phyloP scores from a whole-genome alignment of 768 basidiomycete species.

The Kwoniella newhampshirensis region DNA sequence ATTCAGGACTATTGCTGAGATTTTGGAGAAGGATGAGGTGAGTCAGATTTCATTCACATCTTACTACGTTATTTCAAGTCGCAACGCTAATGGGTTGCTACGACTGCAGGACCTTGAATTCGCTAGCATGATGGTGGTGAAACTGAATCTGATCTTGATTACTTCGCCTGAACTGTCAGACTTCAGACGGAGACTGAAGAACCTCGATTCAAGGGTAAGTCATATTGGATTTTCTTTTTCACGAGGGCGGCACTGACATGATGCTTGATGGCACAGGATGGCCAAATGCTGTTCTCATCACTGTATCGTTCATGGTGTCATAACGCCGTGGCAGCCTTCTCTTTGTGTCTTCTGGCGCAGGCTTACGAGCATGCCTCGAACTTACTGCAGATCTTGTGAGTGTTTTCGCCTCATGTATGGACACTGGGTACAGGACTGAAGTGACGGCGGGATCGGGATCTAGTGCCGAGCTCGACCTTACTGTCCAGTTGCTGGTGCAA shows the following conservation, averaged over 20 bases:
- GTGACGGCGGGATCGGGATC: too few relatives aligned
- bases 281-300: conserved; percentile 89
- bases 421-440: too few relatives aligned
- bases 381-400: conserved; percentile 89
- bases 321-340: conserved; percentile 94
- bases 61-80: too few relatives aligned
- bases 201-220: conserved; percentile 82
- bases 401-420: not conserved
- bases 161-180: conserved; percentile 95
- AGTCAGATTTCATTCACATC: conserved; percentile 31
- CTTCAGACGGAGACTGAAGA: conserved; percentile 88
- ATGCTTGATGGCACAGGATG: conserved; percentile 69
- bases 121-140: conserved; percentile 95
- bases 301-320: conserved; percentile 98
- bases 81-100: conserved; percentile 8
- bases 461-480: conserved; percentile 95
- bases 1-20: conserved; percentile 93
- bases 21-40: conserved; percentile 96
- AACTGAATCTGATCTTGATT: conserved; percentile 92
- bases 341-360: conserved; percentile 91
- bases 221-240: not conserved
- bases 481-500: conserved; percentile 89
- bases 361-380: conserved; percentile 99
- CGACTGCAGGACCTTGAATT: conserved; percentile 83
- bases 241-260: not conserved